phyloP scores from a whole-genome alignment of 1,139 yeast species.

The Protomyces gravidus region DNA sequence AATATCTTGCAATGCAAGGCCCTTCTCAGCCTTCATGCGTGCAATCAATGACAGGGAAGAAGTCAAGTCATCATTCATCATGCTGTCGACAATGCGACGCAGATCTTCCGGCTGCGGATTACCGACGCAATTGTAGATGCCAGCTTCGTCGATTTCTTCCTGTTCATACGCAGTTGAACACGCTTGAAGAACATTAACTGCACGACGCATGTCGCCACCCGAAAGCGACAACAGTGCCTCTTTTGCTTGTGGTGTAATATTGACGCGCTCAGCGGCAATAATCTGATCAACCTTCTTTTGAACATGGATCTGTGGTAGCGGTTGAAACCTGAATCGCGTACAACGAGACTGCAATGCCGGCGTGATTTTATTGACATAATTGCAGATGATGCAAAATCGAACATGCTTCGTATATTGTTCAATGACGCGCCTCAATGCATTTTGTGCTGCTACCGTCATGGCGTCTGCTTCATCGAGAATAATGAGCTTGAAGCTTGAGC shows the following conservation, averaged over 20 bases:
- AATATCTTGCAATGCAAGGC: constrained; percentile 83
- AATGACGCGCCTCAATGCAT: constrained; percentile 83
- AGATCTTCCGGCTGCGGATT: constrained; percentile 89
- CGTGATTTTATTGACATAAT: constrained; percentile 89
- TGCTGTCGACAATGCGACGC: constrained; percentile 65
- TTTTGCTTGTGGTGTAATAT: constrained; percentile 57
- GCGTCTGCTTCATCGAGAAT: constrained; percentile 98
- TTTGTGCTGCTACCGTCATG: constrained; percentile 96
- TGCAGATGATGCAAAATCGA: constrained; percentile 91
- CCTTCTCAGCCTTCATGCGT: constrained; percentile 60
- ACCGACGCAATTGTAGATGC: constrained; percentile 92
- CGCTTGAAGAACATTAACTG: constrained; percentile 89
- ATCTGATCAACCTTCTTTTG: constrained; percentile 64
- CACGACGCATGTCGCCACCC: constrained; percentile 94
- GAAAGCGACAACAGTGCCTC: constrained; percentile 64
- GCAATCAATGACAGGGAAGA: constrained; percentile 47
- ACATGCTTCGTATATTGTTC: constrained; percentile 94
- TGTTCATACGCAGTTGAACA: constrained; percentile 68
- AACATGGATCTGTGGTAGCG: constrained; percentile 65
- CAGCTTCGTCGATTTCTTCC: constrained; percentile 53
- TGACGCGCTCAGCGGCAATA: constrained; percentile 60
- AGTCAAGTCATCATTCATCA: constrained; percentile 84
- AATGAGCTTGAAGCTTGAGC: constrained; percentile 64
- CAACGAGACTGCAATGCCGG: constrained; percentile 94
- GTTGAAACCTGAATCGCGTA: constrained; percentile 89